Evolutionary conservation across 2,329 filamentous ascomycete genomes (phyloP), one percentile per base, ranked within the genome.

Genomic region (Diaporthe amygdali): DNA sequence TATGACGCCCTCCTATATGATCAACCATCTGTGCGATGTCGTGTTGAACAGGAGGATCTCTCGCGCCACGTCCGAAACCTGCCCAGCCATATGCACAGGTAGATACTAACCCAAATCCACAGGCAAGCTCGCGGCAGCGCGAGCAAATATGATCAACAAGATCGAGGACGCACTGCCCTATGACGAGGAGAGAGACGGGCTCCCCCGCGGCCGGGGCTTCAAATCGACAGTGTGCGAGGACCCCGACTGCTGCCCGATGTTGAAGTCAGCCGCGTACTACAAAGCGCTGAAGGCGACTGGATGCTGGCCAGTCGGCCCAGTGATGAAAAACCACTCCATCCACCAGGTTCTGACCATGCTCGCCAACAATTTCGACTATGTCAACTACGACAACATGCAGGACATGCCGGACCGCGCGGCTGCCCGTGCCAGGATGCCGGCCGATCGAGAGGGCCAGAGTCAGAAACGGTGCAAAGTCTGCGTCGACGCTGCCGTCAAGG

Each of bases 81-180:
- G 3, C 44, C 6, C 17, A n/a, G 10, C 1, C 3, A 10, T 9
- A 47, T n/a, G 27, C 2, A 7, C 15, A 49, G 17, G 32, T 37
- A 2, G 10, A n/a, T 25, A 15, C 66, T 47, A 9, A 59, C 22
- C 17, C 8, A 3, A 25, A 22, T 5, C 14, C 3, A 12, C 66
- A 68, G 52, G 41, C 51, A 49, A 68, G 41, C 52, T 68, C 5
- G 66, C n/a, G 17, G 66, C 66, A 49, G 51, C 7, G 9, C 52
- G 66, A 15, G 2, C 41, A 8, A 49, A 59, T n/a, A 68, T 39
- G 39, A 49, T 59, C 37, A 7, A 17, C 34, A 59, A 68, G 32
- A 56, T 59, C 10, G 66, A 59, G 39, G n/a, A 37, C 5, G 51
- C 41, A 5, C 30, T 68, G 20, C 9, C n/a, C 2, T 68, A 56